Conservation (phyloP, 306 rosid species). For the Citrullus amarus region DNA sequence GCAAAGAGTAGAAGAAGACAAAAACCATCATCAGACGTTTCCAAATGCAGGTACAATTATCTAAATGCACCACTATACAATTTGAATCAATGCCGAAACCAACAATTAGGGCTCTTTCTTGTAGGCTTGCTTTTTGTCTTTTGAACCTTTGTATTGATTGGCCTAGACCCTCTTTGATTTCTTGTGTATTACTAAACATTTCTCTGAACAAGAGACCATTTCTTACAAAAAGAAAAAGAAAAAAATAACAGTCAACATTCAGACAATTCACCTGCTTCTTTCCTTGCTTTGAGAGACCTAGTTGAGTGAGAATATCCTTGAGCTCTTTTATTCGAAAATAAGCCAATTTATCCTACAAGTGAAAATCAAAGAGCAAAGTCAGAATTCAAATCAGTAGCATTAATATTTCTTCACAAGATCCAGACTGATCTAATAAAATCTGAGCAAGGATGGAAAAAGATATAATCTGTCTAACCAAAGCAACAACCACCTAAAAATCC, state of each 20-base stretch:
- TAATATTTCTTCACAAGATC: neutral
- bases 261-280: slow-evolving; percentile 76
- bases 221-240: neutral
- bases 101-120: slow-evolving; percentile 1
- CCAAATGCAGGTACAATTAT: neutral
- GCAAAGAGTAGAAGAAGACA: neutral
- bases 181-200: neutral
- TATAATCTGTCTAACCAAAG: neutral
- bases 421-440: neutral
- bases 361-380: neutral
- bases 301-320: slow-evolving; percentile 75
- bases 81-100: slow-evolving; percentile 1
- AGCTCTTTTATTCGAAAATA: slow-evolving; percentile 88
- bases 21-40: neutral
- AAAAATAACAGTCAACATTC: neutral
- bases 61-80: neutral
- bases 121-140: neutral
- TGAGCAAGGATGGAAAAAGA: neutral
- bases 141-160: neutral
- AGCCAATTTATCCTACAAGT: slow-evolving; percentile 58
- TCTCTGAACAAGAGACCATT: neutral
- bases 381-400: neutral
- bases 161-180: neutral
- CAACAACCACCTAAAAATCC: neutral
- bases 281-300: slow-evolving; percentile 95